Evolutionary conservation across 1,139 yeast species (phyloP).

Genomic region (Kluyveromyces sp.): DNA sequence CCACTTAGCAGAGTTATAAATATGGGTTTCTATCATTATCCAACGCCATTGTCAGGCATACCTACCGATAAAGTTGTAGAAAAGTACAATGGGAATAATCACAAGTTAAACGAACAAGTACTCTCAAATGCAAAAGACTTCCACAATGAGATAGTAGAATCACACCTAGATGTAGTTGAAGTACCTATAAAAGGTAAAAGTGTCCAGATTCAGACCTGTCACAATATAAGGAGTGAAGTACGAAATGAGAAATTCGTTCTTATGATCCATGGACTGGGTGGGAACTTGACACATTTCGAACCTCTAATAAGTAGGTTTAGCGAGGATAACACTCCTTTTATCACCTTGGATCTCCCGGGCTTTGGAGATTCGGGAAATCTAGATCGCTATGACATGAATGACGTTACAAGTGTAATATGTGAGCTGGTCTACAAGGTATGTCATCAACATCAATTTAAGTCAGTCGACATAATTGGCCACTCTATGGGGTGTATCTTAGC

Average conservation of each 20-base stretch:
- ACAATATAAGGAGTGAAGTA: conserved; percentile 12
- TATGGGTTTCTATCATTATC: conserved; percentile 7
- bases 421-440: conserved; percentile 5
- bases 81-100: conserved; percentile 10
- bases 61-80: conserved; percentile 14
- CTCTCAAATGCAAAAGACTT: conserved; percentile 16
- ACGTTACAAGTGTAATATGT: conserved; percentile 12
- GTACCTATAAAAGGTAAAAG: neutral
- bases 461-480: conserved; percentile 21
- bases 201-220: conserved; percentile 15
- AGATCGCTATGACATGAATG: conserved; percentile 17
- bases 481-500: conserved; percentile 28
- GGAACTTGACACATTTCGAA: conserved; percentile 65
- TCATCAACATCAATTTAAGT: neutral
- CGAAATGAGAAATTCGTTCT: conserved; percentile 27
- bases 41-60: conserved; percentile 15
- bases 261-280: conserved; percentile 65
- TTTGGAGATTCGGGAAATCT: conserved; percentile 43
- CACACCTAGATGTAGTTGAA: conserved; percentile 11
- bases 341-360: conserved; percentile 61
- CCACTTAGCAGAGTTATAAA: too few species aligned
- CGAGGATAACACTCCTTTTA: conserved; percentile 32
- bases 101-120: conserved; percentile 9
- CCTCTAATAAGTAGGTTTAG: conserved; percentile 39
- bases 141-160: conserved; percentile 14